Base-by-base conservation (phyloP, 2,329 filamentous ascomycete genomes). In the Macrophomina phaseolina region DNA sequence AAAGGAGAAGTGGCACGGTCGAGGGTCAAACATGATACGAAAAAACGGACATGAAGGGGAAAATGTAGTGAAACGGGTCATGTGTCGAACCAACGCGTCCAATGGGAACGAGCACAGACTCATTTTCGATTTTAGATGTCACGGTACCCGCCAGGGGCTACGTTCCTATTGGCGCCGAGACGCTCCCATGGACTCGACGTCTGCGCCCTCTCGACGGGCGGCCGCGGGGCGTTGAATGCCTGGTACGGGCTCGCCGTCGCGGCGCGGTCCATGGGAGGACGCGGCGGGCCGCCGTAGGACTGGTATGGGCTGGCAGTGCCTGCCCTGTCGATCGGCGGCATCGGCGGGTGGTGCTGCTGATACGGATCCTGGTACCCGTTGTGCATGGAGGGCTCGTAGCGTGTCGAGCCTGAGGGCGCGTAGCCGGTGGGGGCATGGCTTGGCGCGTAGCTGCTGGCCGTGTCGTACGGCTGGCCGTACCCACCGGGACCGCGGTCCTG, bases 361-460 rank as follows among this genome's bases (percentile, higher is more conserved):
- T 65, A 53, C 14, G 51, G 9, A 45, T 66, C 51, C 53, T 66
- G 64, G 64, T 66, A 48, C 32, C 32, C 14, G 42, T 60, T 42
- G 52, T 56, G 63, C 51, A 55, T 65, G n/a, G 64, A 55, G 23
- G 52, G 52, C 64, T 66, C 64, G 53, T 40, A 49, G 52, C 46
- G 46, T 30, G 69, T 69, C 2, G 70, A 68, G 3, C 64, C 70
- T 6, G 70, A 68, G 12, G 68, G 70, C n/a, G 68, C 68, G 53
- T 69, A 70, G 45, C 56, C 51, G 6, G 68, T 69, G 5, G 63
- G 63, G 5, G 64, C 64, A 14, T 48, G 52, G 18, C 52, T 58
- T 32, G 65, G 55, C 36, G 65, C 51, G 42, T 66, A 66, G 46
- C 32, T 52, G 52, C 53, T 66, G 14, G 42, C 34, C 32, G 64